Base-by-base conservation (phyloP, 2,329 filamentous ascomycete genomes). In the Arthroderma uncinatum region DNA sequence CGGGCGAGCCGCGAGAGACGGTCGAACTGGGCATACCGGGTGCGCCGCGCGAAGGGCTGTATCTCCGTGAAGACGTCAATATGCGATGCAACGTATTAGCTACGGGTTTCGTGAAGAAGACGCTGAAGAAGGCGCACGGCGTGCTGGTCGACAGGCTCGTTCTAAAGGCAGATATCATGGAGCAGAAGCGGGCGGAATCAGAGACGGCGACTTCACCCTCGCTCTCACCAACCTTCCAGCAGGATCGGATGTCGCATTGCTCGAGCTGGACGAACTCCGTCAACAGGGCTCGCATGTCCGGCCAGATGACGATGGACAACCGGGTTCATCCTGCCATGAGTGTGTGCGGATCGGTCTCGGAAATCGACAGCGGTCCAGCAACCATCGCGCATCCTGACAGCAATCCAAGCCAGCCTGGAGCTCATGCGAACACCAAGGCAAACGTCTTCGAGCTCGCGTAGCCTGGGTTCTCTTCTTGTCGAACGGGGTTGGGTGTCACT, bases 41-140 rank as follows among this genome's bases (percentile, higher is more conserved):
- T 12, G 81, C 79, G 0, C 88, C 89, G 0, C 71, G 78, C 21
- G 75, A 81, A 40, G 89, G 89, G 0, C 74, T 95, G 10, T 94
- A 90, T 67, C 74, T 95, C 42, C 79, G 86, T n/a, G 89, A 95
- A 74, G 89, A 95, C 62, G 84, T 93, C 53, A 85, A 89, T 61
- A 83, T 95, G 77, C 80, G 80, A 58, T 94, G 89, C 74, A 92
- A 90, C 65, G 74, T 89, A 58, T 75, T 93, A 61, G 80, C 93
- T 74, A 79, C 83, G 0, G 73, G 75, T 6, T 94, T 94, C 66
- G 86, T 95, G 58, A 91, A 87, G 76, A 87, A 83, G 72, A 93
- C 87, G 12, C 78, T 94, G 48, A 87, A 87, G 65, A 87, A 86
- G 66, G 82, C 87, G 0, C 89, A 94, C 65, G 78, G 76, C 8